A percentile compares a stretch with the other conserved stretches of the same genome.
Conservation (phyloP, 1,284 basidiomycete species). For the Chalciporus piperatoides region DNA sequence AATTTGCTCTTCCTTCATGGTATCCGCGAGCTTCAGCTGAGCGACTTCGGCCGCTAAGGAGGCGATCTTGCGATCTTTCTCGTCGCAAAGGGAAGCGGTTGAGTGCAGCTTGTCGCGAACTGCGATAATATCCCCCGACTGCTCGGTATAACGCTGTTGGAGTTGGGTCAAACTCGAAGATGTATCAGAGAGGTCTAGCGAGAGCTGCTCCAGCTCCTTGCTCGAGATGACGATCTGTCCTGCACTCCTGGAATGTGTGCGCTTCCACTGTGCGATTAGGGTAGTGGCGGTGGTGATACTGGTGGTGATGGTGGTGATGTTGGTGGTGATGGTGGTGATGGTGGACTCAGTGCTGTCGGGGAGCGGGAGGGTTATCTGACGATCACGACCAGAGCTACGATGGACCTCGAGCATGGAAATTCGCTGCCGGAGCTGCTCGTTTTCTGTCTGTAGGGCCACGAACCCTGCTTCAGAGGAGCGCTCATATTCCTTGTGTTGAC, state of each 20-base stretch:
- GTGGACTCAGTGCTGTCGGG: neutral
- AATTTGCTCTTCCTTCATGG: conserved; percentile 2
- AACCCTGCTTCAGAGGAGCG: neutral
- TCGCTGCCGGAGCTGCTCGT: neutral
- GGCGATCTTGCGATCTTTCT: neutral
- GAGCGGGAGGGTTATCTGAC: neutral
- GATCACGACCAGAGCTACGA: neutral
- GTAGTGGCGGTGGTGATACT: neutral
- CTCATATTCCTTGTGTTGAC: neutral
- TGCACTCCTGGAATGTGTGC: neutral
- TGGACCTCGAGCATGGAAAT: conserved; percentile 7
- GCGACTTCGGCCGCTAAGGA: conserved; percentile 1
- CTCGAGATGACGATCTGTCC: conserved; percentile 5
- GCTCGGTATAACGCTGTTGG: neutral
- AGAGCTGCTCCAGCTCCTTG: conserved; percentile 14
- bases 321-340: neutral
- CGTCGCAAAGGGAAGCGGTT: neutral
- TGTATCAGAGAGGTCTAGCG: neutral
- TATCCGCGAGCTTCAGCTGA: neutral
- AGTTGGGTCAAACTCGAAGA: conserved; percentile 1
- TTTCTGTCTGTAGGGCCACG: conserved; percentile 2
- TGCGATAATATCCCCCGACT: neutral
- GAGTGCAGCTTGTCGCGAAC: conserved; percentile 1
- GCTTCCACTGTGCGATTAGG: conserved; percentile 9
- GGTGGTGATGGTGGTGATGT: neutral